Evolutionary conservation across 495 filamentous ascomycete genomes (phyloP).

Genomic region (Podospora appendiculata): DNA sequence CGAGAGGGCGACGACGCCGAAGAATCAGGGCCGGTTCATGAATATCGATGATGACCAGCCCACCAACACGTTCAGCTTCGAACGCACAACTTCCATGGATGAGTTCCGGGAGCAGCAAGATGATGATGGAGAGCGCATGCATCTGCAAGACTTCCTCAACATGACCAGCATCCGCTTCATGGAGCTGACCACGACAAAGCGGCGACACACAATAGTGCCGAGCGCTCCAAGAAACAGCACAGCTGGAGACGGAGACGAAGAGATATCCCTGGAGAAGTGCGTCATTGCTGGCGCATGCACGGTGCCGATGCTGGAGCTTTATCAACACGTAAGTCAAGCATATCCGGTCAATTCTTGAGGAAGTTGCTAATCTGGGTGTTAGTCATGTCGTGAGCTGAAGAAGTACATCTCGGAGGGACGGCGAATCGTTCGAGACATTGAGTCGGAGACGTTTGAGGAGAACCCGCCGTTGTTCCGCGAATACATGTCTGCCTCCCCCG

Average conservation of each 20-base stretch:
- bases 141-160: conserved; percentile 86
- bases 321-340: conserved; percentile 67
- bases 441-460: conserved; percentile 74
- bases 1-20: conserved; percentile 41
- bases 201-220: conserved; percentile 73
- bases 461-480: conserved; percentile 88
- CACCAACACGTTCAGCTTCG: conserved; percentile 38
- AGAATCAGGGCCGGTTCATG: conserved; percentile 41
- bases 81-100: conserved; percentile 26
- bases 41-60: conserved; percentile 35
- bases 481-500: conserved; percentile 80
- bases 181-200: conserved; percentile 86
- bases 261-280: conserved; percentile 59
- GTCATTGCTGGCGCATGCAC: conserved; percentile 88
- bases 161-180: conserved; percentile 96
- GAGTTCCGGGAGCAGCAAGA: conserved; percentile 26
- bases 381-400: conserved; percentile 90
- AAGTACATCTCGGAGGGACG: conserved; percentile 89
- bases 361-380: conserved; percentile 24
- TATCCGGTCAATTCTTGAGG: not conserved
- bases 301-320: conserved; percentile 85
- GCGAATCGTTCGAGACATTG: conserved; percentile 79
- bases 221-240: conserved; percentile 31
- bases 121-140: conserved; percentile 57
- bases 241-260: conserved; percentile 37